Percentiles rank a stretch among this genome's conserved stretches.
Evolutionary conservation across 1,284 basidiomycete species (phyloP).

Genomic region (Fomitopsis betulina): DNA sequence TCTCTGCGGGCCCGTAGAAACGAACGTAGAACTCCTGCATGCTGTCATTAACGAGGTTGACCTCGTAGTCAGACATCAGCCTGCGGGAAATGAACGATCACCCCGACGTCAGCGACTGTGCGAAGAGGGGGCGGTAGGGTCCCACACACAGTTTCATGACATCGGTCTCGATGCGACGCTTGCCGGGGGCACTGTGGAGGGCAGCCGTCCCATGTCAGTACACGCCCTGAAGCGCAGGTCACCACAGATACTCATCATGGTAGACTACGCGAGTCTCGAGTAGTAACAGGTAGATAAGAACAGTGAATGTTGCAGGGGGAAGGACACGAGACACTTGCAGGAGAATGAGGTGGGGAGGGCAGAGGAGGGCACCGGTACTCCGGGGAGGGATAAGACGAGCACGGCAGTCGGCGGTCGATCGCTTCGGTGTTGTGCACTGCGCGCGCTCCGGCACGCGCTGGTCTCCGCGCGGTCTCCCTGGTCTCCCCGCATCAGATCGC

Average conservation of each 20-base stretch:
- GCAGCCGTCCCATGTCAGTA: constrained; percentile 16
- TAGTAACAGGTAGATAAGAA: neutral
- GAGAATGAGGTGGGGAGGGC: neutral
- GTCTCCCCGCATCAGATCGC: neutral
- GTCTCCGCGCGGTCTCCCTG: neutral
- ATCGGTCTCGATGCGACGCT: constrained; percentile 97
- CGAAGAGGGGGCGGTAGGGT: neutral
- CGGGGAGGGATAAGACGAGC: neutral
- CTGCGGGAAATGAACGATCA: constrained; percentile 35
- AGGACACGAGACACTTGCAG: neutral
- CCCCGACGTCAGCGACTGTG: neutral
- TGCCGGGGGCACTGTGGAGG: constrained; percentile 58
- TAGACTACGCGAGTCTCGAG: neutral
- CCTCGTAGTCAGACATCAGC: constrained; percentile 96
- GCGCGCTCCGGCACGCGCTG: neutral
- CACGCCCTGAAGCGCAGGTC: neutral
- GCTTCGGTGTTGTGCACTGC: neutral
- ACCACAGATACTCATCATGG: constrained; percentile 30
- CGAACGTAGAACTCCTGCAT: constrained; percentile 99
- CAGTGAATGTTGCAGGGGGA: neutral
- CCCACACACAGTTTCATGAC: constrained; percentile 93
- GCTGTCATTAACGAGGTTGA: constrained; percentile 95
- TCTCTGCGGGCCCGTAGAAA: constrained; percentile 92
- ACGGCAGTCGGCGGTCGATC: constrained; percentile 1
- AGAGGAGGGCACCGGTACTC: neutral